phyloP scores from a whole-genome alignment of 305 asterid genomes.

The Fraxinus albicans region DNA sequence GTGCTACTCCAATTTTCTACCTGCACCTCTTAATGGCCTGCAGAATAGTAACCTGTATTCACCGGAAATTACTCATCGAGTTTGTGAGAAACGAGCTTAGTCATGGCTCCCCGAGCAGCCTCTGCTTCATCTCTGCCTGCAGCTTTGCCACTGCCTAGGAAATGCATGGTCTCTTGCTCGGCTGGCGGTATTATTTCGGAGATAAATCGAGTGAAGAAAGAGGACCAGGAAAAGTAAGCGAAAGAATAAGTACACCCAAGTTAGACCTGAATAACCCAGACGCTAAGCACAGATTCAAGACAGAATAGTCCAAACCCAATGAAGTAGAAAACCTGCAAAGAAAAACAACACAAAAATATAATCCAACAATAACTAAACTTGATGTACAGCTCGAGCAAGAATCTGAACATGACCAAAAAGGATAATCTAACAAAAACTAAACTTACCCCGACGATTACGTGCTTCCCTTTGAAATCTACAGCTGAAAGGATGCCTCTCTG shows the following conservation, averaged over 20 bases:
- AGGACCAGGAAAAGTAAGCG: background rate
- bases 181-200: background rate
- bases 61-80: background rate
- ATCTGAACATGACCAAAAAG: background rate
- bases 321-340: slow-evolving; percentile 74
- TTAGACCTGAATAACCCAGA: slow-evolving; percentile 85
- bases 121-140: slow-evolving; percentile 68
- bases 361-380: background rate
- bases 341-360: background rate
- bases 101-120: slow-evolving; percentile 66
- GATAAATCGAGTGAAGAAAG: background rate
- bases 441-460: slow-evolving; percentile 83
- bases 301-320: slow-evolving; percentile 89
- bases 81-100: slow-evolving; percentile 5
- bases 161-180: slow-evolving; percentile 41
- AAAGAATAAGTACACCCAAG: background rate
- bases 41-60: background rate
- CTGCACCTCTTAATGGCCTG: background rate
- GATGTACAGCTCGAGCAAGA: background rate
- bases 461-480: slow-evolving; percentile 70
- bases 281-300: slow-evolving; percentile 69
- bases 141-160: slow-evolving; percentile 86
- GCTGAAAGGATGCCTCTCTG: slow-evolving; percentile 94
- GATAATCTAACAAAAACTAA: background rate
- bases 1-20: background rate